These are phyloP conservation scores for Decorospora gaudefroyi DNA, from an alignment of 2,329 filamentous ascomycete species.

Conservation along the genomic window DNA sequence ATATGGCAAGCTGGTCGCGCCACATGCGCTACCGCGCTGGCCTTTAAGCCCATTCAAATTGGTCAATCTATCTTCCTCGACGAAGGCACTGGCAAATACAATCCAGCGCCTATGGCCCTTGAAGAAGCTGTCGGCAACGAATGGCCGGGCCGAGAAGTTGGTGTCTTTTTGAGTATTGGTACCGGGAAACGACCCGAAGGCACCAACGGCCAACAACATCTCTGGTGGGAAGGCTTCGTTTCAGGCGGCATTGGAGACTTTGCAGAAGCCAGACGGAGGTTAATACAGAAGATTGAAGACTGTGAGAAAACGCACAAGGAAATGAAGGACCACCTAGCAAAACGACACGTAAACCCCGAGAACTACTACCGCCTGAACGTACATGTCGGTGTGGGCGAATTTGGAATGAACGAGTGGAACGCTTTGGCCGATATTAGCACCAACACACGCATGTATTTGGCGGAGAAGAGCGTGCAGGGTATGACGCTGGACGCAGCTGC, in stretches of 20 bases:
- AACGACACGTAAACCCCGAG: conserved; percentile 79
- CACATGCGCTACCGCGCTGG: conserved; percentile 86
- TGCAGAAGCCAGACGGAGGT: conserved; percentile 79
- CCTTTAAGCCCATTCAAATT: conserved; percentile 94
- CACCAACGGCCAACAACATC: conserved; percentile 67
- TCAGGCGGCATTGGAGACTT: conserved; percentile 76
- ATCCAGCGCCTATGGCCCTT: conserved; percentile 80
- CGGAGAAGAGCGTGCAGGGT: conserved; percentile 71
- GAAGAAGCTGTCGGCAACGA: conserved; percentile 92
- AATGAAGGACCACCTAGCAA: conserved; percentile 80
- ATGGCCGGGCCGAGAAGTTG: conserved; percentile 91
- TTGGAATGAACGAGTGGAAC: conserved; percentile 98
- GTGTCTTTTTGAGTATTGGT: conserved; percentile 91
- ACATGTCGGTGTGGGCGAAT: conserved; percentile 92
- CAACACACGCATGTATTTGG: conserved; percentile 81
- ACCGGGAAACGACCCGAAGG: conserved; percentile 83
- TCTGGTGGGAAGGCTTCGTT: conserved; percentile 92
- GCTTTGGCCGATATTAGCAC: conserved; percentile 94
- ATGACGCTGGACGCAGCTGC: conserved; percentile 76
- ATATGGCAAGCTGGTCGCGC: conserved; percentile 97
- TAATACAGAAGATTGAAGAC: conserved; percentile 92
- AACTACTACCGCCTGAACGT: conserved; percentile 98
- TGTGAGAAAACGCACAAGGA: conserved; percentile 88
- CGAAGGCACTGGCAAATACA: conserved; percentile 88
- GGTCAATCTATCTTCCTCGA: conserved; percentile 94